phyloP scores from a whole-genome alignment of 352 stramenopile species.

The Phytophthora aleatoria region DNA sequence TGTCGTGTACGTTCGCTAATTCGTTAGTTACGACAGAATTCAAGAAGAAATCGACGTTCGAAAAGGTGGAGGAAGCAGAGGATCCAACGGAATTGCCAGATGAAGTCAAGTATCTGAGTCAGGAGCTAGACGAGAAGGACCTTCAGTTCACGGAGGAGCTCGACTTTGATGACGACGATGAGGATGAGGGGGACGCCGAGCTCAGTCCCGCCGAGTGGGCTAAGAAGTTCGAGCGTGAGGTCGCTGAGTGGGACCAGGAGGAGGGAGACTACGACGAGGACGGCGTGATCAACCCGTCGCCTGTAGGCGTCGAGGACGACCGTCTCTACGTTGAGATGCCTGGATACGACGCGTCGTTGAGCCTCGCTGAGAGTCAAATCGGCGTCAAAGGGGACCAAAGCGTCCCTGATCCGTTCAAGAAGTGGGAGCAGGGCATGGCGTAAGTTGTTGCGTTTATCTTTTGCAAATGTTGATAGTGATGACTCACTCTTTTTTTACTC shows the following conservation, averaged over 20 bases:
- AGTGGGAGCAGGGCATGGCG: slow-evolving; percentile 62
- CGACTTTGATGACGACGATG: slow-evolving; percentile 22
- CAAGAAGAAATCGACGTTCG: slow-evolving; percentile 72
- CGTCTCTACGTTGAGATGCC: slow-evolving; percentile 81
- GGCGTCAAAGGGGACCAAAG: slow-evolving; percentile 38
- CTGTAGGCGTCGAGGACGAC: slow-evolving; percentile 56
- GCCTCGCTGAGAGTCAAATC: slow-evolving; percentile 55
- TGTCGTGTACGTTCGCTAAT: neutral
- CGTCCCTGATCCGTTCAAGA: slow-evolving; percentile 46
- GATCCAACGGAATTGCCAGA: slow-evolving; percentile 54
- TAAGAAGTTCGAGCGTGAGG: slow-evolving; percentile 66
- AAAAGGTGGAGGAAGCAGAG: slow-evolving; percentile 51
- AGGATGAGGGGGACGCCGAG: slow-evolving; percentile 48
- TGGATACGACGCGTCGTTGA: slow-evolving; percentile 65
- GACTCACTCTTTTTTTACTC: slow-evolving; percentile 7
- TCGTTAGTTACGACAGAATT: slow-evolving; percentile 17
- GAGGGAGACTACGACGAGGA: slow-evolving; percentile 28
- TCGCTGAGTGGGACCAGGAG: slow-evolving; percentile 59
- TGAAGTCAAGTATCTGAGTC: slow-evolving; percentile 69
- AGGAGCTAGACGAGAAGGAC: slow-evolving; percentile 47
- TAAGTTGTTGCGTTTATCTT: slow-evolving; percentile 34
- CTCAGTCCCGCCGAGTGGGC: slow-evolving; percentile 64
- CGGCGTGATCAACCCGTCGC: neutral
- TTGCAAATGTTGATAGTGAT: slow-evolving; percentile 2
- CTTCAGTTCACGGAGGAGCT: slow-evolving; percentile 35